Conservation (phyloP, 495 filamentous ascomycete species). For the Ascobolus immersus region DNA sequence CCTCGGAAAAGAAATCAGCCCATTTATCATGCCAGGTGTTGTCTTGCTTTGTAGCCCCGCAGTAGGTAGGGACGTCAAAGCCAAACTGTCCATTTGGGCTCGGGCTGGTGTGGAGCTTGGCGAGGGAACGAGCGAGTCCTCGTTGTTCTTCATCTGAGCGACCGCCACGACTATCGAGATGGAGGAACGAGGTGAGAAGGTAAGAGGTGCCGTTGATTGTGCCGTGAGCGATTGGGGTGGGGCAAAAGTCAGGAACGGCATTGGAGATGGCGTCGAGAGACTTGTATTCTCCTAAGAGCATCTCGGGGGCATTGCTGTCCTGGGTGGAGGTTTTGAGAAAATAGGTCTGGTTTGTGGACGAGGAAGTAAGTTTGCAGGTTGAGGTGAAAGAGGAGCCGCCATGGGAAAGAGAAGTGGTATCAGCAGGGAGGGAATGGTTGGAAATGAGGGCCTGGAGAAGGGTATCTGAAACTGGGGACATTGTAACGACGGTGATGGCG, state of each 20-base stretch:
- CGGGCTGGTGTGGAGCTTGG: conserved; percentile 51
- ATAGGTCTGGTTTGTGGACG: conserved; percentile 19
- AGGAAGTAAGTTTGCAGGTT: conserved; percentile 39
- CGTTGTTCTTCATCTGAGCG: conserved; percentile 17
- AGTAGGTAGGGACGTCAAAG: conserved; percentile 62
- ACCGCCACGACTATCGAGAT: conserved; percentile 25
- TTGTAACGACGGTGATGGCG: too few species aligned
- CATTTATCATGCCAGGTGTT: conserved; percentile 44
- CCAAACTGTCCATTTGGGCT: conserved; percentile 48
- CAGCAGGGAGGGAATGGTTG: too few species aligned
- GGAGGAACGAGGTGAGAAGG: conserved; percentile 60
- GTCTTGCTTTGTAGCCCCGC: conserved; percentile 57
- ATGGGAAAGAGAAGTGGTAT: too few species aligned
- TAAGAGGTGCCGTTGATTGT: conserved; percentile 33
- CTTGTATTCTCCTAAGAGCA: conserved; percentile 38
- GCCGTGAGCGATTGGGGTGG: conserved; percentile 45
- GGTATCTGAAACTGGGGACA: too few species aligned
- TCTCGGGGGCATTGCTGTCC: neutral
- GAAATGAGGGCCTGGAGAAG: too few species aligned
- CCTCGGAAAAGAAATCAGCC: conserved; percentile 61
- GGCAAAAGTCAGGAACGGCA: conserved; percentile 47
- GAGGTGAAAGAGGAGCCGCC: conserved; percentile 52
- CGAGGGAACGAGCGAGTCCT: conserved; percentile 46
- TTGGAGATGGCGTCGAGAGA: conserved; percentile 58
- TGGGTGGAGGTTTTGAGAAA: neutral